Percentiles rank a stretch among this genome's conserved stretches.
phyloP scores from a whole-genome alignment of 1,284 basidiomycete genomes.

The Butyriboletus appendiculatus region DNA sequence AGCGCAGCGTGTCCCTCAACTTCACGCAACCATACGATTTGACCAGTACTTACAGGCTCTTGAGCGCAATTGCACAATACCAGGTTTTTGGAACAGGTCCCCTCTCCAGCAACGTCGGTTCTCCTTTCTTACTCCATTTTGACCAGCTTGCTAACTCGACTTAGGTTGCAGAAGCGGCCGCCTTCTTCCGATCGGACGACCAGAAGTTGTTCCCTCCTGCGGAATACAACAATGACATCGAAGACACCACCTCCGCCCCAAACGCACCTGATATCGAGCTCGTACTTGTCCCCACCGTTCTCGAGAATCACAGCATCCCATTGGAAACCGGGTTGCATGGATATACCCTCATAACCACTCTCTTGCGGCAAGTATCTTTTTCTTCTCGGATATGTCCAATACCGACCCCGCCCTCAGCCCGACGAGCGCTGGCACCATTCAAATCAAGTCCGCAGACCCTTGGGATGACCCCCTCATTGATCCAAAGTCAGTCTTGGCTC shows the following conservation, averaged over 20 bases:
- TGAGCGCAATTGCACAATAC: slow-evolving; percentile 45
- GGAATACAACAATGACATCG: slow-evolving; percentile 41
- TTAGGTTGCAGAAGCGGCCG: slow-evolving; percentile 58
- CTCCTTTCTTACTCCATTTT: neutral
- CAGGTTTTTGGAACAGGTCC: slow-evolving; percentile 45
- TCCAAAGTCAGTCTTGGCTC: slow-evolving; percentile 37
- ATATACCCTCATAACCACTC: slow-evolving; percentile 17
- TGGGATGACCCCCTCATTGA: slow-evolving; percentile 46
- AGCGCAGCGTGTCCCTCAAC: slow-evolving; percentile 43
- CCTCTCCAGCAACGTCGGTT: slow-evolving; percentile 54
- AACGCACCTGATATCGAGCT: slow-evolving; percentile 64
- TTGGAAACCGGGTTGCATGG: slow-evolving; percentile 14
- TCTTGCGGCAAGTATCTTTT: slow-evolving; percentile 26
- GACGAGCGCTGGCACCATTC: slow-evolving; percentile 43
- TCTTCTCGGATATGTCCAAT: neutral
- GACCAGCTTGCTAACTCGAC: neutral
- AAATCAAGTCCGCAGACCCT: slow-evolving; percentile 42
- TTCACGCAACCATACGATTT: slow-evolving; percentile 42
- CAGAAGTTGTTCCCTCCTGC: slow-evolving; percentile 48
- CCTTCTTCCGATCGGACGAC: slow-evolving; percentile 60
- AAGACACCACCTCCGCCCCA: slow-evolving; percentile 55
- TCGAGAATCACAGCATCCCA: neutral
- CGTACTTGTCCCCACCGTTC: slow-evolving; percentile 47
- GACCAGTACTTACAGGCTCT: slow-evolving; percentile 36
- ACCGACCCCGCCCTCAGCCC: slow-evolving; percentile 35